These are phyloP conservation scores for Talaromyces marneffei DNA, from an alignment of 2,329 filamentous ascomycete genomes.

Conservation along the genomic window DNA sequence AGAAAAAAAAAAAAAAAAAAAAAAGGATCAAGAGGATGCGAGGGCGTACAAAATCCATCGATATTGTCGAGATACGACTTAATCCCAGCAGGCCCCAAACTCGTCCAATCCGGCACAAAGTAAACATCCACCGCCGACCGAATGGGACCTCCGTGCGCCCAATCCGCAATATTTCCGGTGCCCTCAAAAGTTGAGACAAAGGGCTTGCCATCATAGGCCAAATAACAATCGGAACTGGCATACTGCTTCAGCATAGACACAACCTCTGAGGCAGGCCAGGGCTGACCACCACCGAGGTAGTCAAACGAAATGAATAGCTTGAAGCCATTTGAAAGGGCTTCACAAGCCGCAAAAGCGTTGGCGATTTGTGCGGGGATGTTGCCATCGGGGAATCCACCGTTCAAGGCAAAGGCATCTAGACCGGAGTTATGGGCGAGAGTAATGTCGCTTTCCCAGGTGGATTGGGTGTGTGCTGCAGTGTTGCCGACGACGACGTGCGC, in stretches of 20 bases:
- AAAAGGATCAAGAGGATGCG: too few relatives aligned
- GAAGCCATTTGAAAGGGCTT: slow-evolving; percentile 22
- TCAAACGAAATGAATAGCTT: slow-evolving; percentile 36
- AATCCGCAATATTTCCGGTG: slow-evolving; percentile 37
- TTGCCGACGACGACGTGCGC: slow-evolving; percentile 27
- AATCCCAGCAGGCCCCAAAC: slow-evolving; percentile 26
- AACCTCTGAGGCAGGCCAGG: slow-evolving; percentile 25
- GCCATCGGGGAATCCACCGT: slow-evolving; percentile 26
- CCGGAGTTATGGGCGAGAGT: slow-evolving; percentile 29
- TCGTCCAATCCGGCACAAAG: slow-evolving; percentile 46
- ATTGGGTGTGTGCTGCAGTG: slow-evolving; percentile 8
- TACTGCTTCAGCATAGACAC: slow-evolving; percentile 23
- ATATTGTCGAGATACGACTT: slow-evolving; percentile 25
- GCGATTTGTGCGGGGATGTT: slow-evolving; percentile 20
- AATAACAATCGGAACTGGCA: slow-evolving; percentile 24
- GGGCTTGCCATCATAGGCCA: slow-evolving; percentile 20
- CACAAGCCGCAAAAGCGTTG: slow-evolving; percentile 25
- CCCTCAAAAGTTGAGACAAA: slow-evolving; percentile 45
- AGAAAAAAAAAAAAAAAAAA: too few relatives aligned
- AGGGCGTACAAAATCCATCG: slow-evolving; percentile 25
- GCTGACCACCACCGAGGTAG: slow-evolving; percentile 27
- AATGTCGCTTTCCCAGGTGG: slow-evolving; percentile 26
- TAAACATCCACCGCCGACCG: slow-evolving; percentile 29
- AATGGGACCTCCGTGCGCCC: slow-evolving; percentile 23
- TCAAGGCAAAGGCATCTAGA: slow-evolving; percentile 41